Conservation (phyloP, 306 rosid genomes). For the Acacia crassicarpa region DNA sequence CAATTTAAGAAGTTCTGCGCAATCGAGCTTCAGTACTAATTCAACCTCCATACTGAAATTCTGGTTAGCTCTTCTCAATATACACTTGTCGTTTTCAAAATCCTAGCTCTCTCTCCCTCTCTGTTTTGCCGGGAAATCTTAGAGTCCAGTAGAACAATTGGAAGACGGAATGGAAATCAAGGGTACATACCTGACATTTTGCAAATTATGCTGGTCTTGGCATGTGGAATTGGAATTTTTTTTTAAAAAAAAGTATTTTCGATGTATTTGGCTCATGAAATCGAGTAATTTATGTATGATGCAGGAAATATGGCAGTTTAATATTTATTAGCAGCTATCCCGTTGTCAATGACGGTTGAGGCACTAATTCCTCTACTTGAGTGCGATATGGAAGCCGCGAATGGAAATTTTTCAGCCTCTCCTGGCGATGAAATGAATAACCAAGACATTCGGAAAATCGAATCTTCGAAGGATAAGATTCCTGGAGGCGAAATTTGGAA, state of each 20-base stretch:
- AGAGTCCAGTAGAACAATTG: neutral
- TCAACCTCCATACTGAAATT: neutral
- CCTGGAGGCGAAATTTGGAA: conserved; percentile 50
- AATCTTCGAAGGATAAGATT: conserved; percentile 18
- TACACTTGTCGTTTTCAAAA: neutral
- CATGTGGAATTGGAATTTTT: neutral
- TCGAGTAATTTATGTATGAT: neutral
- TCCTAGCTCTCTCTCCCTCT: neutral
- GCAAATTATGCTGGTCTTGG: neutral
- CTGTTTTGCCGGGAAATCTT: neutral
- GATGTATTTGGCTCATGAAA: neutral
- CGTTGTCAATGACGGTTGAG: conserved; percentile 37
- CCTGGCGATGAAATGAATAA: conserved; percentile 33
- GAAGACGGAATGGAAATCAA: neutral
- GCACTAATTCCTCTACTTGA: conserved; percentile 45
- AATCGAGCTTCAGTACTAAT: neutral
- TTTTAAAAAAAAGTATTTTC: neutral
- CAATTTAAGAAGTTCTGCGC: neutral
- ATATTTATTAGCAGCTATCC: conserved; percentile 10
- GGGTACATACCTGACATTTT: neutral
- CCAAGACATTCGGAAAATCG: conserved; percentile 25
- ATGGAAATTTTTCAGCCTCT: conserved; percentile 28
- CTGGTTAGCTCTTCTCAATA: neutral
- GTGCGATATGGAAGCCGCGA: neutral
- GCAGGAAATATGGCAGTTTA: conserved; percentile 21